Evolutionary conservation across 73 alveolate species (phyloP).

Genomic region (Urostyla sp.): DNA sequence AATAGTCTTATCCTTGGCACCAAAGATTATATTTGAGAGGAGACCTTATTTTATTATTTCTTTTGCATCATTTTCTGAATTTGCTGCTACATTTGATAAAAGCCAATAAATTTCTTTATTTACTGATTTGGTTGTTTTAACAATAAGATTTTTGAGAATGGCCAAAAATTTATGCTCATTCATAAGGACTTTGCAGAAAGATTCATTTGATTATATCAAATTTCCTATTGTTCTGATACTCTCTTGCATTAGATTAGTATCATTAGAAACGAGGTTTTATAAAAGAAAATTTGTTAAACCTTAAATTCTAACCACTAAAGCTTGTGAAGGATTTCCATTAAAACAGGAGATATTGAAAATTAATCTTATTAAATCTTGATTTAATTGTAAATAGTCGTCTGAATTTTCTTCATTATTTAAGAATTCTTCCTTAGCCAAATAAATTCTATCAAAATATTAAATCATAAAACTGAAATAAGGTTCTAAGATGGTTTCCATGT

Average conservation of each 20-base stretch:
- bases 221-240: conserved; percentile 6
- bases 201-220: neutral
- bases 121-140: neutral
- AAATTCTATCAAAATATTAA: too few relatives aligned
- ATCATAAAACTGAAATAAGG: too few relatives aligned
- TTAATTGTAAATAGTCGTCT: neutral
- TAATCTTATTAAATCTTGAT: neutral
- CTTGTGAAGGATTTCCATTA: neutral
- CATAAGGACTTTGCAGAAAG: neutral
- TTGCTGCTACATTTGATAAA: conserved; percentile 31
- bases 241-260: neutral
- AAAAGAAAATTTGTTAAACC: neutral
- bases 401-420: neutral
- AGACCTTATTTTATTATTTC: neutral
- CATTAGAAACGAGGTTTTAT: neutral
- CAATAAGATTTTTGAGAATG: neutral
- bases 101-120: conserved; percentile 16
- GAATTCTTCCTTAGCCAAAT: too few relatives aligned
- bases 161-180: neutral
- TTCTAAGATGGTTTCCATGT: too few relatives aligned
- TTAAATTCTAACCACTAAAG: neutral
- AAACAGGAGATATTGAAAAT: neutral
- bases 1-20: neutral
- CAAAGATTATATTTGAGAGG: neutral
- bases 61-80: conserved; percentile 11